Base-by-base conservation (phyloP, 331 rosid genomes). In the Phaseolus coccineus region DNA sequence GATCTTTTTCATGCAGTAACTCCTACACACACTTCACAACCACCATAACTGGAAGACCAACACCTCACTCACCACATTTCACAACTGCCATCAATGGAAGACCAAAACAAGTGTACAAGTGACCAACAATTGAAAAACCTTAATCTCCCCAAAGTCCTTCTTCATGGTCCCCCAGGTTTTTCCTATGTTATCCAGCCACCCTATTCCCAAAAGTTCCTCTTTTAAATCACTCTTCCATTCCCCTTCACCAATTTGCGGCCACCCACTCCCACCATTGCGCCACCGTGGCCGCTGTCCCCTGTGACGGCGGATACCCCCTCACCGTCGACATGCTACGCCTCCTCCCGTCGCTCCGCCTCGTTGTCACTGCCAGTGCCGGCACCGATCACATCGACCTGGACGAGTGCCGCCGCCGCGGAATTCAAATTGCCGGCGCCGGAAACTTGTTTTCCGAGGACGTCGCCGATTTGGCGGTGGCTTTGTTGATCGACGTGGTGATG, bases 401-500 rank as follows among this genome's bases (percentile, higher is more conserved):
- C 2, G 89, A 86, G 81, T 91, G 90, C 50, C 79, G 82, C 64
- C 83, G 84, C 24, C 85, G 81, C 0, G 85, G 90, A 1, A 12
- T 91, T 2, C 52, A 55, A 14, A 63, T 89, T 1, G 87, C 87
- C 27, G 35, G 33, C 3, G 85, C 87, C 11, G 83, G 87, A 2
- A 71, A 52, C 27, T 3, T 75, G 3, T 84, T 35, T 14, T 58
- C 90, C 0, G 81, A 71, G 25, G 93, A 91, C 50, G 93, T 80
- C 24, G 93, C 96, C 4, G 93, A 87, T 42, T 2, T 77, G 78
- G 93, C 89, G 0, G 78, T 86, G 0, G 93, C 83, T 8, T 51
- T 91, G 81, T 50, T 89, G 69, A 74, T 91, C 33, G 93, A 86
- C 28, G 91, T 87, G 3, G 6, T 59, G 6, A 80, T 87, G 44